Percentiles rank a stretch among this genome's conserved stretches.
These are phyloP conservation scores for Austroboletus niveus DNA, from an alignment of 1,284 basidiomycete species.

Conservation along the genomic window DNA sequence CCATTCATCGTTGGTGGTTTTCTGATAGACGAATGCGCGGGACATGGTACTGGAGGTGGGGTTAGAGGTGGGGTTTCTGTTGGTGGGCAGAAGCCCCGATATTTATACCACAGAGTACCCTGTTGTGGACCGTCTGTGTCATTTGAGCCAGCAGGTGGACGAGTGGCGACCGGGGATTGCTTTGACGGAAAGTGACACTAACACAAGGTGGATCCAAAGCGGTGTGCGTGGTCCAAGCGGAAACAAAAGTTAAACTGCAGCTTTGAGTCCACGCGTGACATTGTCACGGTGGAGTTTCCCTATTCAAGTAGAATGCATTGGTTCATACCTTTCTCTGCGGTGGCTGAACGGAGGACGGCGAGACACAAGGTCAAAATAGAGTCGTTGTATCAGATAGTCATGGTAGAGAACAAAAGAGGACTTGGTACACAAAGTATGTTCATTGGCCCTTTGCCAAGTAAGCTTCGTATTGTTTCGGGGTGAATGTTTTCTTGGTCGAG, in stretches of 20 bases:
- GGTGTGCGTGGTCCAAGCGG: conserved; percentile 9
- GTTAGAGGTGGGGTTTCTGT: neutral
- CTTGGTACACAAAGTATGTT: conserved; percentile 8
- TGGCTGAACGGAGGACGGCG: neutral
- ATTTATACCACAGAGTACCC: conserved; percentile 13
- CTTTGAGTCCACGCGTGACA: neutral
- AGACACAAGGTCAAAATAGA: neutral
- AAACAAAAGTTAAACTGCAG: conserved; percentile 4
- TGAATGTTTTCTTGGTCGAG: conserved; percentile 64
- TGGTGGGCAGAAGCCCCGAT: neutral
- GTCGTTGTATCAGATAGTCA: neutral
- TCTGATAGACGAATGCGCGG: neutral
- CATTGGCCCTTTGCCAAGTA: conserved; percentile 43
- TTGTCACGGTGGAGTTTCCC: neutral
- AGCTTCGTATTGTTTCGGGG: conserved; percentile 66
- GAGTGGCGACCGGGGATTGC: neutral
- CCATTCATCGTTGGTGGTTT: neutral
- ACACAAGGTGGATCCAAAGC: neutral
- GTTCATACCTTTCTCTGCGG: neutral
- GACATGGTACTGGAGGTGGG: conserved; percentile 7
- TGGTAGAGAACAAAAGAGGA: conserved; percentile 11
- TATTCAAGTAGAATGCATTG: neutral
- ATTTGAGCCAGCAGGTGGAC: conserved; percentile 2
- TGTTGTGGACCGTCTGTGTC: neutral
- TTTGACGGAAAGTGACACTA: conserved; percentile 8